Base-by-base conservation (phyloP, 805 yeast species). In the Wickerhamiella dianesei region DNA sequence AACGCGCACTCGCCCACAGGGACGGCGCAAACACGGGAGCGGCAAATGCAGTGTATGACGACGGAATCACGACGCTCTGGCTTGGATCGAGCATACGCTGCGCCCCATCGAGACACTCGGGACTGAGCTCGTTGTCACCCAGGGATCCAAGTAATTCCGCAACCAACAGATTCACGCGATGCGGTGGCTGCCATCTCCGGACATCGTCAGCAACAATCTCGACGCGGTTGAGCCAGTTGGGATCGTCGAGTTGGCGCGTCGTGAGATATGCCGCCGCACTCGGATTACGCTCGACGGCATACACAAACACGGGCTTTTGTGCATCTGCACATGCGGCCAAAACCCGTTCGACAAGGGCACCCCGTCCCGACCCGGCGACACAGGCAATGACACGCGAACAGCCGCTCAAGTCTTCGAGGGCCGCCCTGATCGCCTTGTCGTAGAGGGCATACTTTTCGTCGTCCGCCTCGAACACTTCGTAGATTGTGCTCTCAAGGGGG, bases 121-220 rank as follows among this genome's bases (percentile, higher is more conserved):
- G 96, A 6, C 84, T 73, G 16, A 85, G 68, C 59, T 88, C 96
- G 62, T 88, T 89, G 61, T 94, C 89, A 3, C 95, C 96, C 65
- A 89, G 82, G 14, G 95, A 83, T 4, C 96, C 96, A 21, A 88
- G 62, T 5, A 89, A 65, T 60, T 88, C 96, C 40, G 94, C 81
- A 1, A 89, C 71, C 6, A 87, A 72, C 40, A 88, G 56, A 57
- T 82, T 73, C 47, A 72, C 70, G 16, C 66, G 65, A 12, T 59
- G 50, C 4, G 52, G 53, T 2, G 68, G 69, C 6, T 56, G 46
- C 78, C 79, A 75, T 2, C 56, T 50, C 16, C 92, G 64, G 62
- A 79, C 74, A 61, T 88, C 95, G 3, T 65, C 67, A 40, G 69
- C 63, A 3, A 80, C 59, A 2, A 87, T 60, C 6, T 68, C 59